Evolutionary conservation across 2,329 filamentous ascomycete genomes (phyloP), one percentile per base, ranked within the genome.

Genomic region (Penicillium sp.): DNA sequence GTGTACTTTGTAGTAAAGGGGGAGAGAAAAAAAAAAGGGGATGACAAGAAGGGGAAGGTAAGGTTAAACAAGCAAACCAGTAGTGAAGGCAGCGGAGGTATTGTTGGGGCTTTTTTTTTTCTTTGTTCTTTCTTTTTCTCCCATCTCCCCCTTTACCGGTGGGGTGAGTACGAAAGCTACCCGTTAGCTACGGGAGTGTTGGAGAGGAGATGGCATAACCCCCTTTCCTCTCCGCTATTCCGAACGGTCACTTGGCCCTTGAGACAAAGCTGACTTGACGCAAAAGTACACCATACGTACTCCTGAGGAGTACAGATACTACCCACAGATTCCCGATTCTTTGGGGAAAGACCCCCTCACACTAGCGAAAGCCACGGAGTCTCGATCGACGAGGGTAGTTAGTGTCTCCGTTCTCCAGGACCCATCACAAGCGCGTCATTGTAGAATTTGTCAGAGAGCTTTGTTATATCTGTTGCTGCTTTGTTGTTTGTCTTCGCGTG

Each of bases 341-440:
- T 16, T 29, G n/a, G 28, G 42, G 28, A 10, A 5, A 28, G 24
- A 28, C 24, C 24, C 23, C 31, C 47, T 46, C 26, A 26, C 56
- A 54, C 54, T 59, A 57, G 42, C 46, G 46, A 57, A 58, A 59
- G 47, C 53, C 56, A 52, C 50, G 26, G 11, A 26, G 44, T 18
- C 40, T 36, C n/a, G 48, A 47, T 58, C 52, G 42, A 51, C 46
- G 33, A 55, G 47, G 23, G 53, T 51, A 48, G 48, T 46, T 55
- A 58, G 52, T 40, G 43, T n/a, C 29, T 54, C 52, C 46, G 21
- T 55, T 16, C 50, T 52, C 33, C 39, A 48, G 47, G 43, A 52
- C 28, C 55, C 55, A 47, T 55, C 47, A 19, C 34, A 26, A 31
- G 42, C 42, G 42, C 23, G 19, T 19, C 14, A 28, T 31, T 8